Evolutionary conservation across 768 basidiomycete genomes (phyloP), one percentile per base, ranked within the genome.

Genomic region (Exsudoporus frostii): DNA sequence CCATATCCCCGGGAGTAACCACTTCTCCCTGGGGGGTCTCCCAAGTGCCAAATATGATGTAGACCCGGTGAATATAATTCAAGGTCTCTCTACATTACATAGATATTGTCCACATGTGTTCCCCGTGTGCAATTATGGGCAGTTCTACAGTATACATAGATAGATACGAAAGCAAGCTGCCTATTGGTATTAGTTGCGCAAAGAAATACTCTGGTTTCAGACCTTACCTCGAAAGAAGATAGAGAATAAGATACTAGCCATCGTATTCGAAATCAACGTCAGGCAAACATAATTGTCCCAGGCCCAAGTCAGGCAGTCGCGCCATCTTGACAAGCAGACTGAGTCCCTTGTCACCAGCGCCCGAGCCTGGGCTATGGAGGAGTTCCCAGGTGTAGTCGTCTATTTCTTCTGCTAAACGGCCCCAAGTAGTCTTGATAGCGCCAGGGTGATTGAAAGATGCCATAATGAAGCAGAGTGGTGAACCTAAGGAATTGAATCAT

Each of bases 291-390:
- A 90, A 64, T 67, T 90, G 86, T 20, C 76, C 85, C 13, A 91
- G 74, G 0, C 87, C 89, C 53, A 90, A 71, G 69, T 91, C 88
- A 53, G 82, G 76, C 36, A 90, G 71, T 42, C 89, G 76, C 20
- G 87, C 85, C 88, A 91, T 90, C 63, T 80, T 83, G 41, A 90
- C 77, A 9, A 90, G 68, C 79, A 89, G 77, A 20, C 83, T 75
- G 27, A 91, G 71, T 14, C 73, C 74, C 6, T 71, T 64, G 44
- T 76, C 73, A 4, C 73, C 68, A 22, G 57, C 52, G 9, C 62
- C 70, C 24, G 70, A 71, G 0, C 71, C 71, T 5, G 71, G 66
- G 5, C 68, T 51, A 37, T 86, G 84, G 10, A 91, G 73, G 29
- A 81, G 63, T 10, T 71, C 75, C 88, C 88, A 90, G 0, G 84